phyloP scores from a whole-genome alignment of 2,329 filamentous ascomycete species.

The Macrophomina pseudophaseolina region DNA sequence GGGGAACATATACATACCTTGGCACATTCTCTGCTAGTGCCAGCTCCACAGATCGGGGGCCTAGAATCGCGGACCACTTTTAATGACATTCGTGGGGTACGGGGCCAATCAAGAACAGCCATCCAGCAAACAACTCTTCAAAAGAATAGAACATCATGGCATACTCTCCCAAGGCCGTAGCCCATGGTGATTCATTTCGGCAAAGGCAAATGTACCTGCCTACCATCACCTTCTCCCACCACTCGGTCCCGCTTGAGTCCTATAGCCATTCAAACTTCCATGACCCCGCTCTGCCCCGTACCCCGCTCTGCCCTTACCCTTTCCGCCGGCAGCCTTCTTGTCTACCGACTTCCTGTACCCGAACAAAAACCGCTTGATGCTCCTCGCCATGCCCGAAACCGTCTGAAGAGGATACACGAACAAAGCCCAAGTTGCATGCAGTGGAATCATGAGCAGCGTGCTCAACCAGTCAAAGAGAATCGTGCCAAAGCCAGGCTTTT shows the following conservation, averaged over 20 bases:
- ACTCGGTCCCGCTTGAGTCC: conserved; percentile 20
- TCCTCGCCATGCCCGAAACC: not conserved
- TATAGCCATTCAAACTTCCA: conserved; percentile 21
- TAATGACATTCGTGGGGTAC: no score
- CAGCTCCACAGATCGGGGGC: no score
- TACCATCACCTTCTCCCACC: not conserved
- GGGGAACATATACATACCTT: no score
- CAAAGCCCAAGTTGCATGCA: conserved; percentile 38
- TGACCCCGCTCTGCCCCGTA: conserved; percentile 6
- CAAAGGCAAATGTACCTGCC: not conserved
- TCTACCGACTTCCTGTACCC: conserved; percentile 16
- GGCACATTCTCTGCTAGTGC: no score
- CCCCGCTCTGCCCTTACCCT: conserved; percentile 4
- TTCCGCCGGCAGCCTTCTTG: conserved; percentile 8
- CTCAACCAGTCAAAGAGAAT: conserved; percentile 38
- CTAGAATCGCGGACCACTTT: no score
- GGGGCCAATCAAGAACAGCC: no score
- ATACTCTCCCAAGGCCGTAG: not conserved
- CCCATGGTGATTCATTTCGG: not conserved
- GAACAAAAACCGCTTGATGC: conserved; percentile 24
- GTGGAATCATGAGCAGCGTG: conserved; percentile 30
- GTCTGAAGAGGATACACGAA: conserved; percentile 39
- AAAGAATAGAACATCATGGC: not conserved
- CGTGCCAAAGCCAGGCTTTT: conserved; percentile 38
- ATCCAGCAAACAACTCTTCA: no score